Percentiles rank a stretch among this genome's conserved stretches.
These are phyloP conservation scores for Chondrus crispus DNA, from an alignment of 23 red algal genomes.

Conservation along the genomic window DNA sequence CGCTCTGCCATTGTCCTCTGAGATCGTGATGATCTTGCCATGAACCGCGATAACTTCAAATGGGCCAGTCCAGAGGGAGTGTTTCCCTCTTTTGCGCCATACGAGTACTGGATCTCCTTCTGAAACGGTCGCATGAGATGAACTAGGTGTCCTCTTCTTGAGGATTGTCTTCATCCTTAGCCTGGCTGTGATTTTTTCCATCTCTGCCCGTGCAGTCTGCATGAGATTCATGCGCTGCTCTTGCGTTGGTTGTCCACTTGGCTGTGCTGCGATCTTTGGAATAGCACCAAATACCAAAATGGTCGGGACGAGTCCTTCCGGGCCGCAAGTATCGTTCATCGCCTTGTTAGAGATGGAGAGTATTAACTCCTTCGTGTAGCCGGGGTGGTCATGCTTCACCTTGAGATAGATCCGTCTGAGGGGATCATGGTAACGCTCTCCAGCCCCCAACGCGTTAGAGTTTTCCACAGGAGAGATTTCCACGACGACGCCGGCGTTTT, in stretches of 20 bases:
- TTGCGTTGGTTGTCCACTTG: background rate
- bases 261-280: background rate
- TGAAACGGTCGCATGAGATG: background rate
- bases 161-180: background rate
- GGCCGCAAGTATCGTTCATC: conserved; percentile 29
- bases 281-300: conserved; percentile 31
- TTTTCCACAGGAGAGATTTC: background rate
- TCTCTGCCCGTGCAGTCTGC: background rate
- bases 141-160: background rate
- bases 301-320: conserved; percentile 6
- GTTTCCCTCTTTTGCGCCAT: background rate
- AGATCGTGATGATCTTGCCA: background rate
- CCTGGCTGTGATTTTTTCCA: background rate
- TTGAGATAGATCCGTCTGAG: background rate
- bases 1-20: background rate
- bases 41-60: background rate
- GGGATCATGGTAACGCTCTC: background rate
- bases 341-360: background rate
- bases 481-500: background rate
- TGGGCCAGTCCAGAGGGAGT: background rate
- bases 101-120: background rate
- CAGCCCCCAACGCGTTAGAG: background rate
- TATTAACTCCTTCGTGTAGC: background rate
- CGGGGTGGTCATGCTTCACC: background rate
- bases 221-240: background rate